Evolutionary conservation across 192 early-diverging fungal species (phyloP).

Genomic region (Entomortierella beljakovae): DNA sequence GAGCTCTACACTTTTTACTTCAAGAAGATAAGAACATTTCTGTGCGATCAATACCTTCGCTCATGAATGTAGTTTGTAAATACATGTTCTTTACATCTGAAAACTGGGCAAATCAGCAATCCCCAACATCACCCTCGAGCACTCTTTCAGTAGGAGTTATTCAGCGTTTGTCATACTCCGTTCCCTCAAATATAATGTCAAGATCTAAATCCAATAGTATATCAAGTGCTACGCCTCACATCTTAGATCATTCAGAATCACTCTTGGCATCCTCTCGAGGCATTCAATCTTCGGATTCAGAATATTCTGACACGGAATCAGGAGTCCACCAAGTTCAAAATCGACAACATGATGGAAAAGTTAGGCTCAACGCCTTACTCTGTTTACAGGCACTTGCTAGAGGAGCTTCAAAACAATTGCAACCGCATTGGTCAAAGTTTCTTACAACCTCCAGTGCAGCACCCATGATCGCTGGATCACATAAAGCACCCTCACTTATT

Average conservation of each 20-base stretch:
- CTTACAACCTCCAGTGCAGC: constrained; percentile 53
- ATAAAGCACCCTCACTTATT: constrained; percentile 57
- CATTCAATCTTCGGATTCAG: constrained; percentile 62
- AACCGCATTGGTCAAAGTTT: constrained; percentile 67
- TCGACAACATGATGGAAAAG: constrained; percentile 59
- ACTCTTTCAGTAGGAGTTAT: constrained; percentile 20
- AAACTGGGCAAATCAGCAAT: not conserved
- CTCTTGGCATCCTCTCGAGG: not conserved
- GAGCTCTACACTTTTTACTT: constrained; percentile 66
- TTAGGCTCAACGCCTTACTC: constrained; percentile 64
- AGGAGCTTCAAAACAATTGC: constrained; percentile 57
- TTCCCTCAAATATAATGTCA: not conserved
- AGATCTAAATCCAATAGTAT: constrained; percentile 6
- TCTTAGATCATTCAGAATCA: not conserved
- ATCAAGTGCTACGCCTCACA: not conserved
- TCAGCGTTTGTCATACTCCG: constrained; percentile 26
- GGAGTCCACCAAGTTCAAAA: constrained; percentile 31
- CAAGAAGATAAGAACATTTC: constrained; percentile 60
- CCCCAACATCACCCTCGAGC: not conserved
- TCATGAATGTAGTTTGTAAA: constrained; percentile 59
- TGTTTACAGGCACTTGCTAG: constrained; percentile 62
- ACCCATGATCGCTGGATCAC: constrained; percentile 8
- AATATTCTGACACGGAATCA: constrained; percentile 63
- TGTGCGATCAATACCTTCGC: constrained; percentile 52
- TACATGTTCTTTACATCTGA: constrained; percentile 63